Conservation (phyloP, 345 rosid species). For the Boechera divaricarpa region DNA sequence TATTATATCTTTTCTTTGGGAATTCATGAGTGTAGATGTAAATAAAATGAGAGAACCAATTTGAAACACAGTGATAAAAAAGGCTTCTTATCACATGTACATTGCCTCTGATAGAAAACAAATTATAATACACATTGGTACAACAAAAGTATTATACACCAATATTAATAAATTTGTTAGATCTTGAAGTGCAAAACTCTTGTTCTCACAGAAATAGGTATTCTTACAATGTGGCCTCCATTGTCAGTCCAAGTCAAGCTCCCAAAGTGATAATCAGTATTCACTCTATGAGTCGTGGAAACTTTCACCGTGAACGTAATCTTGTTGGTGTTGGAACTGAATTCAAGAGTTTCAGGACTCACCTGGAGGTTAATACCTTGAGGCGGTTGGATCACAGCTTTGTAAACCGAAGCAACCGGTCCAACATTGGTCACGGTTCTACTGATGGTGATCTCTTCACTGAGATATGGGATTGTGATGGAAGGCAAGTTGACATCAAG, state of each 20-base stretch:
- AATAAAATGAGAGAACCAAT: not conserved
- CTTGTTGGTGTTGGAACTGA: slow-evolving; percentile 53
- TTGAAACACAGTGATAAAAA: not conserved
- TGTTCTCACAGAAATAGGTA: slow-evolving; percentile 61
- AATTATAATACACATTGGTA: slow-evolving; percentile 14
- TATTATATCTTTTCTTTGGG: not conserved
- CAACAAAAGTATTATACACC: too few relatives aligned
- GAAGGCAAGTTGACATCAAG: slow-evolving; percentile 70
- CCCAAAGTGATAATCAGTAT: slow-evolving; percentile 63
- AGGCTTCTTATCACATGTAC: slow-evolving; percentile 22
- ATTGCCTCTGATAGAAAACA: slow-evolving; percentile 12
- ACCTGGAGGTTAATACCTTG: slow-evolving; percentile 56
- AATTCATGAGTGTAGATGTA: not conserved
- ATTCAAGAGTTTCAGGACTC: slow-evolving; percentile 58
- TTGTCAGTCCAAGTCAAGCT: slow-evolving; percentile 65
- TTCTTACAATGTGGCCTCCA: slow-evolving; percentile 52
- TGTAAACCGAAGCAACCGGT: slow-evolving; percentile 53
- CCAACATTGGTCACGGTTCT: slow-evolving; percentile 80
- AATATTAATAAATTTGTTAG: slow-evolving; percentile 5
- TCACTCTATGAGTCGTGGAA: slow-evolving; percentile 39
- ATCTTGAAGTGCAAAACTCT: slow-evolving; percentile 40
- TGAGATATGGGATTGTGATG: slow-evolving; percentile 65
- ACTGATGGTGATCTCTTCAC: slow-evolving; percentile 48
- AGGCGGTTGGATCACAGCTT: slow-evolving; percentile 57
- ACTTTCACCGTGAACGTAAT: slow-evolving; percentile 38